Base-by-base conservation (phyloP, 2,329 filamentous ascomycete genomes). In the Clathrospora elynae region DNA sequence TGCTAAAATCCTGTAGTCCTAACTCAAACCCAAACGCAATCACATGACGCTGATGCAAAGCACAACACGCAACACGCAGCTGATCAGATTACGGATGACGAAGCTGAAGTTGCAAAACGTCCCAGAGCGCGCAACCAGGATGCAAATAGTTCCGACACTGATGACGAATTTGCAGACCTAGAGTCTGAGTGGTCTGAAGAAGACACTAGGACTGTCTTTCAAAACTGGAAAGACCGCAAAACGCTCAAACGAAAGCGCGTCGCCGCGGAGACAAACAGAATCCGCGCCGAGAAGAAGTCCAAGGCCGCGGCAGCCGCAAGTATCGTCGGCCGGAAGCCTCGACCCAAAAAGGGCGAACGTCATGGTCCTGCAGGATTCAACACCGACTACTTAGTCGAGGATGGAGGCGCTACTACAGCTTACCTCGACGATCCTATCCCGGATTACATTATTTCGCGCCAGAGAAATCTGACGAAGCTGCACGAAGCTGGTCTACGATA, bases 401-500 rank as follows among this genome's bases (percentile, higher is more conserved):
- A 72, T 68, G 43, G 62, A 2, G 78, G 80, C 6, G 76, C 78
- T 4, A 46, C 23, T 46, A 46, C 80, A 31, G 76, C 79, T 4
- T 64, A 78, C 48, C 75, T 81, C 67, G 81, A 83, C 74, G n/a
- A n/a, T n/a, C n/a, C n/a, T 0, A 70, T 95, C 2, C 90, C 91
- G 0, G 82, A 86, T 13, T 92, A 95, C 63, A 66, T 96, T 18
- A 77, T 80, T 51, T 71, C 79, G 14, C 81, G 92, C n/a, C 80
- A 86, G 16, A 74, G 69, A n/a, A 71, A 77, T 14, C 91, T 95
- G 59, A 86, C 93, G 40, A 72, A 77, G 31, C 72, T 90, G 32
- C 81, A 83, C 43, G 81, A 86, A 41, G 81, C 80, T 5, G 89
- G 87, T 0, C 73, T 96, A 29, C 84, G 81, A 49, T 68, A 95